Base-by-base conservation (phyloP, 164 flowering plant species). In the Annona squamosa region DNA sequence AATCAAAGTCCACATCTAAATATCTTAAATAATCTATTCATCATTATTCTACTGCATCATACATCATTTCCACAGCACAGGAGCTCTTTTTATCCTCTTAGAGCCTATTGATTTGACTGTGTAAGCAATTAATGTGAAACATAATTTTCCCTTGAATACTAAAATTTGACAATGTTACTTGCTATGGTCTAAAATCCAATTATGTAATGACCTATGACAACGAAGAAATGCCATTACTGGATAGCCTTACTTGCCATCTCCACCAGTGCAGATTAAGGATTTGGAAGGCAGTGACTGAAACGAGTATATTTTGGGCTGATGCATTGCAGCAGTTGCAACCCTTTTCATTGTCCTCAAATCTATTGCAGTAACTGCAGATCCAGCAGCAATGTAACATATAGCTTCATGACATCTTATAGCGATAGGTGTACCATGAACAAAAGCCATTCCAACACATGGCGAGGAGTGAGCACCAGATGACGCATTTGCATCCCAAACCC, bases 281-380 rank as follows among this genome's bases (percentile, higher is more conserved):
- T 85, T 82, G 47, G 91, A 87, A 7, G 94, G 88, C 73, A 83
- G 57, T 65, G 83, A 46, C 46, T 84, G 83, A 74, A 85, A 85
- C 6, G 94, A 84, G 67, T 70, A 73, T 59, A 87, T 5, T 73
- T 78, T 78, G 63, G 82, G 75, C 52, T 72, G 81, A 45, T 69
- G 68, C 65, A 76, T 46, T n/a, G 80, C 82, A 17, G 79, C 71
- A 19, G 81, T 82, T 46, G 72, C 75, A 65, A 79, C 97, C 71
- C 78, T 84, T 65, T 72, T 77, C 93, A 91, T 91, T 63, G 90
- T 84, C 77, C 97, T 87, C 70, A 89, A 81, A 84, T 91, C 97
- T 81, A 91, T 82, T 72, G 84, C 76, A 26, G 72, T 75, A 68
- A 89, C 86, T 44, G 85, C 81, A 57, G 86, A 79, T 67, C 91